A percentile compares a stretch with the other conserved stretches of the same genome.
phyloP scores from a whole-genome alignment of 192 early-diverging fungal species.

The Lobulomyces angularis region DNA sequence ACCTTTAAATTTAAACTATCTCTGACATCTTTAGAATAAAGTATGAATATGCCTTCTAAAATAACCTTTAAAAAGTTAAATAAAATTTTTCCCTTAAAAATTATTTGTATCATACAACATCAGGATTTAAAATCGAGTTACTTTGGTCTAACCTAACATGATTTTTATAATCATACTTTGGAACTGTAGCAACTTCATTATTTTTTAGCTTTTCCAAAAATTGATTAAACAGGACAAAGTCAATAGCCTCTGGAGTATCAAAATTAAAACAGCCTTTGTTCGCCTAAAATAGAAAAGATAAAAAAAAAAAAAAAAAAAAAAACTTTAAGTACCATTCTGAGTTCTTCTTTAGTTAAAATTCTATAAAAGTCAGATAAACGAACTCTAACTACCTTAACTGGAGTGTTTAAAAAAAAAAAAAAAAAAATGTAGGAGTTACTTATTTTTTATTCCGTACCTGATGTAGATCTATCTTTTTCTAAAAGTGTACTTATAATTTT shows the following conservation, averaged over 20 bases:
- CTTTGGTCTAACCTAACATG: conserved; percentile 19
- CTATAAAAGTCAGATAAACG: conserved; percentile 30
- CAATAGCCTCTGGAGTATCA: conserved; percentile 52
- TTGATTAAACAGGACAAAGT: conserved; percentile 53
- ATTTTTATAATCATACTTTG: conserved; percentile 47
- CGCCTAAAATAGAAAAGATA: not conserved
- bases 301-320: not conserved
- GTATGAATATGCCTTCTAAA: conserved; percentile 62
- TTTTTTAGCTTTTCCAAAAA: conserved; percentile 35
- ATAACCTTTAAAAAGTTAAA: conserved; percentile 23
- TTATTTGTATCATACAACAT: conserved; percentile 1
- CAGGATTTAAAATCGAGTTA: conserved; percentile 5
- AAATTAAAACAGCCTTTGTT: not conserved
- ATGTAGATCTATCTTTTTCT: not conserved
- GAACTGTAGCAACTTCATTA: conserved; percentile 38
- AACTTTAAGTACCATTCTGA: not conserved
- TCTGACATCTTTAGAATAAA: conserved; percentile 59
- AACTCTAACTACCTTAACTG: too few species aligned
- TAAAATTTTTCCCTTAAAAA: conserved; percentile 8
- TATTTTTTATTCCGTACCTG: too few species aligned
- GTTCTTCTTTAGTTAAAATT: conserved; percentile 9
- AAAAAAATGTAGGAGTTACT: not conserved
- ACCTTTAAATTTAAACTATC: conserved; percentile 63
- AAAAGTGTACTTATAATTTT: not conserved
- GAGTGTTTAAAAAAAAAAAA: conserved; percentile 1